These are phyloP conservation scores for Suillus lakei DNA, from an alignment of 768 basidiomycete species.

Conservation along the genomic window DNA sequence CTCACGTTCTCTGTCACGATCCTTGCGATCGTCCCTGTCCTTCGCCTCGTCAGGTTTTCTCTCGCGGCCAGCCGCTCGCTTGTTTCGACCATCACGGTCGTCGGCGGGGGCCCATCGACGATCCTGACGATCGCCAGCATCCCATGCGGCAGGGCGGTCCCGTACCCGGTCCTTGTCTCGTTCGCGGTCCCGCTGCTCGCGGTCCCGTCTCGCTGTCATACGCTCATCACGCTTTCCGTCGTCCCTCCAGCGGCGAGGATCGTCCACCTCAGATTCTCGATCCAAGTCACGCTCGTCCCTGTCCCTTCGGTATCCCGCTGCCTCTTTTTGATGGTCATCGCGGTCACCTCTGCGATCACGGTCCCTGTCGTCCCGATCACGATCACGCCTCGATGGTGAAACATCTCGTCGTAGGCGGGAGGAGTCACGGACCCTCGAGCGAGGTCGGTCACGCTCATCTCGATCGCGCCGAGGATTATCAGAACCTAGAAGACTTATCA, in stretches of 20 bases:
- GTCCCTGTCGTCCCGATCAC: conserved; percentile 32
- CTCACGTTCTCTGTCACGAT: conserved; percentile 56
- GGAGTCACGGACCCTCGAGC: conserved; percentile 66
- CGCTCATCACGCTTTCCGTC: conserved; percentile 84
- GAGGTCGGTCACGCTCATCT: conserved; percentile 65
- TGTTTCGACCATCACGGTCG: conserved; percentile 69
- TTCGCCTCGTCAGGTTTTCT: conserved; percentile 51
- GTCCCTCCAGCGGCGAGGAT: conserved; percentile 79
- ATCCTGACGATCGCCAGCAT: conserved; percentile 50
- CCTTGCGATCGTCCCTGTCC: conserved; percentile 51
- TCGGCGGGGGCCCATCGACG: conserved; percentile 64
- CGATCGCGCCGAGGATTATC: conserved; percentile 61
- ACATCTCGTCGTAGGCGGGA: conserved; percentile 64
- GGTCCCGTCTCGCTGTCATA: conserved; percentile 62
- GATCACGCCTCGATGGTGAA: conserved; percentile 57
- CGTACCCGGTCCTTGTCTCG: conserved; percentile 44
- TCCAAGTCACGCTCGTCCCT: conserved; percentile 47
- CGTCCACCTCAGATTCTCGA: conserved; percentile 61
- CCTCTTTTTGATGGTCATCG: conserved; percentile 26
- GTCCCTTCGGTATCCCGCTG: conserved; percentile 28
- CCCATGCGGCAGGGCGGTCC: conserved; percentile 53
- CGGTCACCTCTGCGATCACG: conserved; percentile 41
- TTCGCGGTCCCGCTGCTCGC: conserved; percentile 41
- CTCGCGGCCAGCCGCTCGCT: conserved; percentile 64
- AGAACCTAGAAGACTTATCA: conserved; percentile 41